phyloP scores from a whole-genome alignment of 768 basidiomycete species.

The Strobilomyces confusus region DNA sequence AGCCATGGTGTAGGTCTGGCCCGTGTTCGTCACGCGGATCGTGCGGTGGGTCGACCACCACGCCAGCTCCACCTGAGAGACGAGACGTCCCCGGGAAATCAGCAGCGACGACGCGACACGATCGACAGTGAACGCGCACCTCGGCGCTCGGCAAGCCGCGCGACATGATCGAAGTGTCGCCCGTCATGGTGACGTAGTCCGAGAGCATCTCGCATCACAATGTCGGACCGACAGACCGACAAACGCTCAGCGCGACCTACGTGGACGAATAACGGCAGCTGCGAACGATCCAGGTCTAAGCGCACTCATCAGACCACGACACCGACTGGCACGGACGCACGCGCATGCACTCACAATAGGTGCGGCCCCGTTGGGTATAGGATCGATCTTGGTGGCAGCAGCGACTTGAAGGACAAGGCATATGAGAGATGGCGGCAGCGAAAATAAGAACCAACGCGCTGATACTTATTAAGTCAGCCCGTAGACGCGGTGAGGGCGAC shows the following conservation, averaged over 20 bases:
- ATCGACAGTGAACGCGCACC: slow-evolving; percentile 33
- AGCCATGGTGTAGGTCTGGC: slow-evolving; percentile 59
- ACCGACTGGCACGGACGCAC: too few relatives aligned
- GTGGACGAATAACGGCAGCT: slow-evolving; percentile 85
- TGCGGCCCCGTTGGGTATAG: too few relatives aligned
- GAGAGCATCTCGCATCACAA: slow-evolving; percentile 64
- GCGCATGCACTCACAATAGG: too few relatives aligned
- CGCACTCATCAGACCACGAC: too few relatives aligned
- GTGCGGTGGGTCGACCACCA: slow-evolving; percentile 85
- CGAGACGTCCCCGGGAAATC: neutral
- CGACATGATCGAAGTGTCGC: slow-evolving; percentile 66
- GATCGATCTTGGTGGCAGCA: too few relatives aligned
- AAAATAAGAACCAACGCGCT: too few relatives aligned
- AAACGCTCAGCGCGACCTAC: slow-evolving; percentile 33
- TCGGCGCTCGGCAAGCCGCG: slow-evolving; percentile 86
- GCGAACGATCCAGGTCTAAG: slow-evolving; percentile 87
- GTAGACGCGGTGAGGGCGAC: too few relatives aligned
- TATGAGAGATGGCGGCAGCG: too few relatives aligned
- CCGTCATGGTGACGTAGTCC: slow-evolving; percentile 71
- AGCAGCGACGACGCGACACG: neutral
- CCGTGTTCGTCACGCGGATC: slow-evolving; percentile 58
- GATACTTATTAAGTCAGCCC: too few relatives aligned
- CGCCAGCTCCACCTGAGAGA: slow-evolving; percentile 64
- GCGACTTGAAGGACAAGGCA: too few relatives aligned
- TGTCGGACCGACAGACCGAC: neutral